These are phyloP conservation scores for Penicillium silybi DNA, from an alignment of 495 filamentous ascomycete species.

Conservation along the genomic window DNA sequence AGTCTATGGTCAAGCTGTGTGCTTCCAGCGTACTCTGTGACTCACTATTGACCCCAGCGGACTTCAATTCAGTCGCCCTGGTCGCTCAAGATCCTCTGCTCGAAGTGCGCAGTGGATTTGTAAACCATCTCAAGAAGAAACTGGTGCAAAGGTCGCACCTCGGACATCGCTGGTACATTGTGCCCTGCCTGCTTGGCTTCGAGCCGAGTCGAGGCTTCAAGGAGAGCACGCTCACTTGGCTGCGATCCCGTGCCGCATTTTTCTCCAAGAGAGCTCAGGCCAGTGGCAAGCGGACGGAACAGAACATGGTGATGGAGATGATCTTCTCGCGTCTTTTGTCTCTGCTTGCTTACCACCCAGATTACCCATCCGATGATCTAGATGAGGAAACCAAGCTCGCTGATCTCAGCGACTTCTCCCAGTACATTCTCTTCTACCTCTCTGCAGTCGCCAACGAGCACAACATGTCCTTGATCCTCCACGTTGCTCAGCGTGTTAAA, in stretches of 20 bases:
- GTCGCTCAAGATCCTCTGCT: constrained; percentile 73
- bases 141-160: constrained; percentile 51
- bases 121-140: constrained; percentile 80
- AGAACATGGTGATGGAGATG: constrained; percentile 69
- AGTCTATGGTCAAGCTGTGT: constrained; percentile 80
- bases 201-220: constrained; percentile 70
- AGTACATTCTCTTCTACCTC: constrained; percentile 88
- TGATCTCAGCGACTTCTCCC: constrained; percentile 73
- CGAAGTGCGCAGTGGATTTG: constrained; percentile 71
- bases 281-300: constrained; percentile 39
- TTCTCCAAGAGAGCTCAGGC: constrained; percentile 40
- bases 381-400: constrained; percentile 53
- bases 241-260: constrained; percentile 65
- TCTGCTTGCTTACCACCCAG: constrained; percentile 89
- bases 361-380: constrained; percentile 57
- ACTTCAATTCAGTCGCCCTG: constrained; percentile 77
- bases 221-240: constrained; percentile 77
- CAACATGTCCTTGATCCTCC: constrained; percentile 85
- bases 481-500: constrained; percentile 90
- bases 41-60: constrained; percentile 60
- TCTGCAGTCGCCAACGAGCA: constrained; percentile 75
- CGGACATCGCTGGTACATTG: constrained; percentile 71
- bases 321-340: constrained; percentile 83
- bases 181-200: constrained; percentile 85
- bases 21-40: constrained; percentile 65